Evolutionary conservation across 306 rosid genomes (phyloP), one percentile per base, ranked within the genome.

Genomic region (Lathyrus tuberosus): DNA sequence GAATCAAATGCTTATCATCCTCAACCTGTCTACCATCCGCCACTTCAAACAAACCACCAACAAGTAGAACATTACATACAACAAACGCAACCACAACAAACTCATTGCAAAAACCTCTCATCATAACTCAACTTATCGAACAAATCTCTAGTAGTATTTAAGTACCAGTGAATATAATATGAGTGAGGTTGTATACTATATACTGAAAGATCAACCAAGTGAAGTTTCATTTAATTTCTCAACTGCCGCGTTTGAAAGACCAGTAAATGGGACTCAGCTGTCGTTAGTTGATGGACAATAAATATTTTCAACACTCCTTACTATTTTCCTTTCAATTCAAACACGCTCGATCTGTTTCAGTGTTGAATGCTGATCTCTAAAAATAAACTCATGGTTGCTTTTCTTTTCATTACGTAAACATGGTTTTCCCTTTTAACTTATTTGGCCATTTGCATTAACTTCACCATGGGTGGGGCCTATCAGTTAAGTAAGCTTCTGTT

Each of bases 1-100:
- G 81, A 56, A 81, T 72, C 31, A 81, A 57, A 68, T 73, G 85
- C 71, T 81, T 81, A n/a, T 81, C 85, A 43, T 77, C 82, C 62
- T 22, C 22, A 53, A 53, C 60, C 2, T 51, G 9, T 6, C 40
- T 10, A 5, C 44, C 75, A n/a, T 76, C 74, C n/a, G 53, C 80
- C 5, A 37, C 78, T 0, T 62, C 65, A 22, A 73, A 44, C 18
- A 70, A 64, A 5, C 24, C 31, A 8, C 38, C 52, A 9, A 42
- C 75, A 17, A 62, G 60, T 20, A 22, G n/a, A 22, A 22, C 13
- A 53, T 11, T 53, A 20, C 8, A 53, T n/a, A 53, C 16, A 11
- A 11, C 8, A 24, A 53, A 22, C 12, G 60, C 35, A 53, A 53
- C 60, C 35, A 53, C 15, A 22, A 53, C 8, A 48, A 48, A 16